Conservation (phyloP, 805 yeast genomes). For the Komagataella phaffii region DNA sequence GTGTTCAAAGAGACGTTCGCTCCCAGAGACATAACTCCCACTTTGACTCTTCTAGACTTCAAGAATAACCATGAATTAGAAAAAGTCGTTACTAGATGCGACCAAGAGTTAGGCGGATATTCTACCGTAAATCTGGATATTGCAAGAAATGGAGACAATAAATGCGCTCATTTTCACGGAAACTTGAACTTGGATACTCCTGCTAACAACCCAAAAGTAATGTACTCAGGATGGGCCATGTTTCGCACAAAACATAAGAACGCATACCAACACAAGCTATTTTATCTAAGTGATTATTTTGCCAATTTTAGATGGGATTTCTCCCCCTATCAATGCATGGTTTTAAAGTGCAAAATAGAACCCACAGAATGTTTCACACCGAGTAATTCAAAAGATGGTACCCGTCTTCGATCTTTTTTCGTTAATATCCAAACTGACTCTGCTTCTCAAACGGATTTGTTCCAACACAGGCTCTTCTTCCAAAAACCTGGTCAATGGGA, state of each 20-base stretch:
- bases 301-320: constrained; percentile 54
- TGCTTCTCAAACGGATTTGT: constrained; percentile 64
- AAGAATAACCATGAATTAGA: constrained; percentile 31
- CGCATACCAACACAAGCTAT: constrained; percentile 28
- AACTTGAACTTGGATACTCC: constrained; percentile 56
- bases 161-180: constrained; percentile 58
- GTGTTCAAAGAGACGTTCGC: neutral
- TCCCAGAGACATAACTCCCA: neutral
- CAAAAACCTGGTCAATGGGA: constrained; percentile 72
- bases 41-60: constrained; percentile 43
- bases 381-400: neutral
- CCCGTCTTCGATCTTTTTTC: constrained; percentile 45
- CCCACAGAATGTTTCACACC: constrained; percentile 8
- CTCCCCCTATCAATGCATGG: constrained; percentile 46
- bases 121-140: constrained; percentile 46
- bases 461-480: constrained; percentile 68
- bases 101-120: constrained; percentile 68
- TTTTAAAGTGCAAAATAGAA: constrained; percentile 61
- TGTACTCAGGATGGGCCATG: constrained; percentile 67
- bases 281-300: constrained; percentile 20
- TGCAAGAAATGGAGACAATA: constrained; percentile 17
- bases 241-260: constrained; percentile 62
- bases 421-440: constrained; percentile 76
- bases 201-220: constrained; percentile 44
- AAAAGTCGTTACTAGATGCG: constrained; percentile 48